Conservation (phyloP, 1,284 basidiomycete species). For the Pholiota adiposa region DNA sequence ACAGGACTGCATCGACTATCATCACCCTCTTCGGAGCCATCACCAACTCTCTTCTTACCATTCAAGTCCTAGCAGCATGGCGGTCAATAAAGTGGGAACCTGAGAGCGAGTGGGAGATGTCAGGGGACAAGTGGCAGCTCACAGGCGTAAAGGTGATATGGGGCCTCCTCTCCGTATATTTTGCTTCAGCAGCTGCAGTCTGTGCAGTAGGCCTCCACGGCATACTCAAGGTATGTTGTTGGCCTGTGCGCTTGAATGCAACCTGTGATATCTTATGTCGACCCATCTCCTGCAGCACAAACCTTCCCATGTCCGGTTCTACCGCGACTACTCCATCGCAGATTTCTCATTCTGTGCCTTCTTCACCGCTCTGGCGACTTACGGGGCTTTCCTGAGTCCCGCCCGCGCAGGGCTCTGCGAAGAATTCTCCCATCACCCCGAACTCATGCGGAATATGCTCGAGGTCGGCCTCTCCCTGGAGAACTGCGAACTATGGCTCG, state of each 20-base stretch:
- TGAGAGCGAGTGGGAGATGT: slow-evolving; percentile 74
- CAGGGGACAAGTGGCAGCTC: slow-evolving; percentile 57
- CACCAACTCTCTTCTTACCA: slow-evolving; percentile 57
- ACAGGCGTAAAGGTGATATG: slow-evolving; percentile 68
- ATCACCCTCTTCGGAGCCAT: slow-evolving; percentile 60
- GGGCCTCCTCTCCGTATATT: slow-evolving; percentile 68
- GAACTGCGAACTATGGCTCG: slow-evolving; percentile 80
- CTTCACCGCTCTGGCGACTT: slow-evolving; percentile 56
- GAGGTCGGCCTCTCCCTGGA: slow-evolving; percentile 75
- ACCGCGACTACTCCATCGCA: slow-evolving; percentile 71
- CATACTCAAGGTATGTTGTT: slow-evolving; percentile 58
- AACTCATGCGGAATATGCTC: slow-evolving; percentile 69
- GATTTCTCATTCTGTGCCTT: slow-evolving; percentile 71
- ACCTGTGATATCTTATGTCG: slow-evolving; percentile 35
- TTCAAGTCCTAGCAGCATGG: slow-evolving; percentile 60
- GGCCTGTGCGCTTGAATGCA: slow-evolving; percentile 27
- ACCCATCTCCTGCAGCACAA: slow-evolving; percentile 29
- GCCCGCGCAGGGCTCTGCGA: slow-evolving; percentile 69
- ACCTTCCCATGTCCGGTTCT: slow-evolving; percentile 33
- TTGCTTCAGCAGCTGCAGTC: slow-evolving; percentile 62
- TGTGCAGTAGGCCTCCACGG: slow-evolving; percentile 68
- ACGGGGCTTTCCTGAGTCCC: slow-evolving; percentile 59
- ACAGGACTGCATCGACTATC: slow-evolving; percentile 57
- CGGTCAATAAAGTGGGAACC: slow-evolving; percentile 68
- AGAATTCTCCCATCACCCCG: slow-evolving; percentile 71